Percentiles rank a stretch among this genome's conserved stretches.
These are phyloP conservation scores for Fraxinus pennsylvanica DNA, from an alignment of 257 asterid genomes.

Conservation along the genomic window DNA sequence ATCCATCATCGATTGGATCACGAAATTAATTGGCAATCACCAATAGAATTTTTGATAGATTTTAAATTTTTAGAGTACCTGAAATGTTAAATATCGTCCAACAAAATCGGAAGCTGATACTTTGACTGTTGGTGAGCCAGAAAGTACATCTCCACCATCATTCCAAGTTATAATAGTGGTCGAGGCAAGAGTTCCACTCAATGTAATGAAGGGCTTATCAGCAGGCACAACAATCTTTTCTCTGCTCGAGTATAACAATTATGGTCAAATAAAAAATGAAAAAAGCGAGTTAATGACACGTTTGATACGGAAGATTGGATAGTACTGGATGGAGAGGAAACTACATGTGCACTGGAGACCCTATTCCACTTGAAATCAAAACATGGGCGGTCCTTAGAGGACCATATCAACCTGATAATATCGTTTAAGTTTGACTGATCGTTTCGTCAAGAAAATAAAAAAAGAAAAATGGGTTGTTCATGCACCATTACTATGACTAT, in stretches of 20 bases:
- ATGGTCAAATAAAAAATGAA: not conserved
- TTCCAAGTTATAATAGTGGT: conserved; percentile 43
- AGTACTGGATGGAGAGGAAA: no score
- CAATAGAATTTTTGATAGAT: not conserved
- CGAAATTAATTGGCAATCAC: not conserved
- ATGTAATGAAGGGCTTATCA: conserved; percentile 51
- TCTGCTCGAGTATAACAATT: conserved; percentile 17
- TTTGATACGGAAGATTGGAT: no score
- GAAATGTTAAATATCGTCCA: conserved; percentile 43
- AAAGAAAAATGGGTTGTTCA: no score
- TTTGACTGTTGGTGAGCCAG: conserved; percentile 43
- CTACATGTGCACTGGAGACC: no score
- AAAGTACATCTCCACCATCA: conserved; percentile 40
- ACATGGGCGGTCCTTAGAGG: no score
- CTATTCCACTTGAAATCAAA: no score
- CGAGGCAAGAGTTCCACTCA: conserved; percentile 40
- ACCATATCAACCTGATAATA: no score
- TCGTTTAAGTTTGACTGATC: no score
- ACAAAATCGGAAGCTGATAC: conserved; percentile 52
- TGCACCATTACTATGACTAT: no score
- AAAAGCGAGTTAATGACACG: not conserved
- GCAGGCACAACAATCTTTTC: conserved; percentile 50
- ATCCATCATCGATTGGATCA: not conserved
- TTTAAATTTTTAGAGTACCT: conserved; percentile 26
- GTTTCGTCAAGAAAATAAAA: no score